These are phyloP conservation scores for Decorospora gaudefroyi DNA, from an alignment of 2,329 filamentous ascomycete genomes.

Conservation along the genomic window DNA sequence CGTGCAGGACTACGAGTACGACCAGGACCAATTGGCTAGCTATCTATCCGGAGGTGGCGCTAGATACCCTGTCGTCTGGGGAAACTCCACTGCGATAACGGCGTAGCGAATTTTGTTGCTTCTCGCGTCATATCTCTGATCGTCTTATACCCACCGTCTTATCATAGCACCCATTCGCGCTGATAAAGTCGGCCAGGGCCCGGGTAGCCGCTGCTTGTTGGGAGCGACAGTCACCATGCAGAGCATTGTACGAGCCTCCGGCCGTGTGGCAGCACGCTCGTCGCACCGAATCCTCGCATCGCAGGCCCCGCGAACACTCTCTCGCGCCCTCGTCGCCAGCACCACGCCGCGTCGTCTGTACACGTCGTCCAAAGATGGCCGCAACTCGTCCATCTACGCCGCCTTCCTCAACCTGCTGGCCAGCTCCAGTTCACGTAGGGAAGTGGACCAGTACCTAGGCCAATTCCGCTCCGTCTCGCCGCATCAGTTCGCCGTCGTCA, in stretches of 20 bases:
- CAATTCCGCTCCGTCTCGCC: constrained; percentile 97
- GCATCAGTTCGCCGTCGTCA: constrained; percentile 97
- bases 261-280: constrained; percentile 44
- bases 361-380: constrained; percentile 39
- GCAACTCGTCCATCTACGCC: constrained; percentile 53
- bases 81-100: constrained; percentile 19
- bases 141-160: constrained; percentile 18
- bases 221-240: constrained; percentile 44
- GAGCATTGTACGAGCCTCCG: constrained; percentile 46
- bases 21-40: not conserved
- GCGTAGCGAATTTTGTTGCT: constrained; percentile 39
- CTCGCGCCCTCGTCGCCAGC: constrained; percentile 40
- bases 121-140: constrained; percentile 27
- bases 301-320: constrained; percentile 34
- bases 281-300: constrained; percentile 41
- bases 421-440: constrained; percentile 93
- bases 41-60: not conserved
- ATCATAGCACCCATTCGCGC: constrained; percentile 24
- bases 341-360: constrained; percentile 39
- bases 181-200: constrained; percentile 16
- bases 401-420: constrained; percentile 89
- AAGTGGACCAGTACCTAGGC: constrained; percentile 96
- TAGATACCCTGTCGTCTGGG: constrained; percentile 11
- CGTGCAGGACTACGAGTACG: not conserved
- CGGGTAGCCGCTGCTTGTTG: constrained; percentile 21